phyloP scores from a whole-genome alignment of 2,329 filamentous ascomycete species.

The Fusarium protoensiforme region DNA sequence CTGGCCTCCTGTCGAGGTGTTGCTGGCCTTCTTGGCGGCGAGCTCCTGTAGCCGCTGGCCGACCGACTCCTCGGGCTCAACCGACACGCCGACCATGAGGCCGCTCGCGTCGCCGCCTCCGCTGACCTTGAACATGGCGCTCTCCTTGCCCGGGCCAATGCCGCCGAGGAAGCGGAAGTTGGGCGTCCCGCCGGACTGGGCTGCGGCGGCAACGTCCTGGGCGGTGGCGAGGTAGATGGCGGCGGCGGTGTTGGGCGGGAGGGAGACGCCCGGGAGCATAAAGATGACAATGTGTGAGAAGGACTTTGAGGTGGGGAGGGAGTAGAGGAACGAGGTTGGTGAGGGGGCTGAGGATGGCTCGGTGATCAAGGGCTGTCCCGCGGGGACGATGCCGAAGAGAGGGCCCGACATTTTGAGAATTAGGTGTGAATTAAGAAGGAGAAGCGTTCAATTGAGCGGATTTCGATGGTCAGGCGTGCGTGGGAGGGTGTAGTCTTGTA shows the following conservation, averaged over 20 bases:
- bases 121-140: conserved; percentile 86
- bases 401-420: conserved; percentile 39
- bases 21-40: conserved; percentile 46
- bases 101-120: conserved; percentile 52
- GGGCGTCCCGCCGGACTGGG: conserved; percentile 54
- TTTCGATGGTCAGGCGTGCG: neutral
- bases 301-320: conserved; percentile 57
- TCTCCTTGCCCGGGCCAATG: conserved; percentile 90
- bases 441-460: neutral
- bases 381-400: conserved; percentile 70
- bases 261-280: conserved; percentile 78
- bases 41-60: conserved; percentile 74
- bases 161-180: conserved; percentile 89
- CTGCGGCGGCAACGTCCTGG: conserved; percentile 52
- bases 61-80: conserved; percentile 82
- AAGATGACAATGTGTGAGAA: conserved; percentile 92
- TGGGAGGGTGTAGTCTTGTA: neutral
- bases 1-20: conserved; percentile 44
- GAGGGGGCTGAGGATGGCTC: conserved; percentile 64
- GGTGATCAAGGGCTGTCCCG: conserved; percentile 68
- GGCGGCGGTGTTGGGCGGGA: conserved; percentile 82
- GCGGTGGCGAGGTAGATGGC: conserved; percentile 84
- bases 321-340: conserved; percentile 67
- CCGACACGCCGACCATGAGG: conserved; percentile 83
- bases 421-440: neutral